These are phyloP conservation scores for Madurella mycetomatis DNA, from an alignment of 2,329 filamentous ascomycete genomes.

Conservation along the genomic window DNA sequence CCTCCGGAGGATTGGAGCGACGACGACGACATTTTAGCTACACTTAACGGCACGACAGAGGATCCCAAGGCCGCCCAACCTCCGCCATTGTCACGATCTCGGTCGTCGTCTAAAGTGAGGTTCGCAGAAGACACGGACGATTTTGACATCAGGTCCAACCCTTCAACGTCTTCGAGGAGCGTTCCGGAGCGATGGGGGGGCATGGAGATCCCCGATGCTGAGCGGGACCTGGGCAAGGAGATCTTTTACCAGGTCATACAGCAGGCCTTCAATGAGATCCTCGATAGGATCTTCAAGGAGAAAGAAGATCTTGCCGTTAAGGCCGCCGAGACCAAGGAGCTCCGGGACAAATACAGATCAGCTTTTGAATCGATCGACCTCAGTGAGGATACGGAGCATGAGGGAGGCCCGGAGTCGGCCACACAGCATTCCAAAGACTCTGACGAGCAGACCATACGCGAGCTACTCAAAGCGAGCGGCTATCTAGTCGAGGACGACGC, in stretches of 20 bases:
- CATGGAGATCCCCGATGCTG: constrained; percentile 73
- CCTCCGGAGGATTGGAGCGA: constrained; percentile 60
- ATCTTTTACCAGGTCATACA: constrained; percentile 89
- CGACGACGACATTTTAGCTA: constrained; percentile 52
- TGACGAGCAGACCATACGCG: constrained; percentile 33
- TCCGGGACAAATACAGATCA: constrained; percentile 54
- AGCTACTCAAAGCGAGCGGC: constrained; percentile 42
- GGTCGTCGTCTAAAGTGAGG: constrained; percentile 74
- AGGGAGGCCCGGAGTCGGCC: constrained; percentile 4
- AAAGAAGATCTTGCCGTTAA: constrained; percentile 73
- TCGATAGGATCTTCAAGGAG: constrained; percentile 78
- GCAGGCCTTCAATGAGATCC: constrained; percentile 86
- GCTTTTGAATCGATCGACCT: constrained; percentile 43
- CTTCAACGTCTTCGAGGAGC: constrained; percentile 67
- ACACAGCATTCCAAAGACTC: constrained; percentile 20
- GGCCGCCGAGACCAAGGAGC: constrained; percentile 57
- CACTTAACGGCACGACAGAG: constrained; percentile 36
- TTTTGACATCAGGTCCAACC: constrained; percentile 65
- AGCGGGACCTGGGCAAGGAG: constrained; percentile 79
- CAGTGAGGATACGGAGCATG: constrained; percentile 22
- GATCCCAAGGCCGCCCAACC: constrained; percentile 41
- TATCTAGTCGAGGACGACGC: constrained; percentile 37
- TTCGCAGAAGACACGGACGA: constrained; percentile 70
- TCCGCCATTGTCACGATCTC: constrained; percentile 49
- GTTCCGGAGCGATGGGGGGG: constrained; percentile 72